Percentiles rank a stretch among this genome's conserved stretches.
Conservation (phyloP, 176 grass and related monocot genomes). For the Lolium multiflorum region DNA sequence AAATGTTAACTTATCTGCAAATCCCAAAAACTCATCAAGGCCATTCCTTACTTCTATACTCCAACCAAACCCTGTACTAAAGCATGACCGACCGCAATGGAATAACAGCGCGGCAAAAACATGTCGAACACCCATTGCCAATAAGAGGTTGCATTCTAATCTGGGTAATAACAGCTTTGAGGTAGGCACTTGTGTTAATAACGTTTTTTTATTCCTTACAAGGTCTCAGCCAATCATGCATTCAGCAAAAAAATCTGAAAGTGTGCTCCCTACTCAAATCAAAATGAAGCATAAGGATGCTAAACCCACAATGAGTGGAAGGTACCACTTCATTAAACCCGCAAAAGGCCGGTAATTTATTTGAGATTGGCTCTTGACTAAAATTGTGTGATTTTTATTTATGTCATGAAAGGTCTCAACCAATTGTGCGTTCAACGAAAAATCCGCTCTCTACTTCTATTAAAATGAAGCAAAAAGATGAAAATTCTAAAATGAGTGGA, state of each 20-base stretch:
- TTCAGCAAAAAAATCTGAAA: constrained; percentile 37
- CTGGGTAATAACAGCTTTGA: neutral
- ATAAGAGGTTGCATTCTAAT: constrained; percentile 43
- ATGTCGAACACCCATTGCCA: constrained; percentile 22
- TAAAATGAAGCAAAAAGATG: constrained; percentile 24
- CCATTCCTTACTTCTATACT: neutral
- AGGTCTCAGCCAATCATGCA: constrained; percentile 40
- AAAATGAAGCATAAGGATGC: constrained; percentile 5
- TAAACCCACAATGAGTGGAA: constrained; percentile 28
- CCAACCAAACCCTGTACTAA: constrained; percentile 6
- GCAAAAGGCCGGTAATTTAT: neutral
- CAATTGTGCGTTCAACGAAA: constrained; percentile 13
- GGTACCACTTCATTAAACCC: constrained; percentile 34
- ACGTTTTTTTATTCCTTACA: constrained; percentile 31
- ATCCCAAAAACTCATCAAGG: constrained; percentile 32
- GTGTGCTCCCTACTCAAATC: neutral
- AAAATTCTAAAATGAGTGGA: constrained; percentile 16
- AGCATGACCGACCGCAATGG: constrained; percentile 22
- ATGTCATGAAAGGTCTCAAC: constrained; percentile 45
- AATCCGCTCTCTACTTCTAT: constrained; percentile 28
- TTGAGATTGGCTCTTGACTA: neutral
- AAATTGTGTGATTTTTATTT: constrained; percentile 16
- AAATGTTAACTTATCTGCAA: constrained; percentile 9
- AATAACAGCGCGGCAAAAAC: constrained; percentile 40
- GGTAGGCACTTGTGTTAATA: constrained; percentile 17